Evolutionary conservation across 805 yeast species (phyloP), one percentile per base, ranked within the genome.

Genomic region (Candida peoriensis): DNA sequence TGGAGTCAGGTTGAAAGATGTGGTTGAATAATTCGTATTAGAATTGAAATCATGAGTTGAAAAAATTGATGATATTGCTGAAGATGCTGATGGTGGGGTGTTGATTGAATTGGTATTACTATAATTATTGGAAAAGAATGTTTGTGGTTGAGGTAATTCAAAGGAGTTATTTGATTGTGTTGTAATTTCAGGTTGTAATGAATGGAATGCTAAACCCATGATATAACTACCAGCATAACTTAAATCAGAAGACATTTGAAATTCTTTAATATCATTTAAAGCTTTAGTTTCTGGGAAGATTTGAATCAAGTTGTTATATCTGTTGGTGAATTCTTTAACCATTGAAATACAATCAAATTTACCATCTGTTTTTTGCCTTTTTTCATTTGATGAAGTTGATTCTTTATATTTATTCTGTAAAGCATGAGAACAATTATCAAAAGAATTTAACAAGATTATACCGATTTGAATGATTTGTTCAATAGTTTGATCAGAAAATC

Each of bases 361-460:
- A n/a, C n/a, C n/a, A n/a, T n/a, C n/a, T n/a, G n/a, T n/a, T n/a
- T n/a, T n/a, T n/a, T n/a, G n/a, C n/a, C n/a, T n/a, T n/a, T n/a
- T n/a, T n/a, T n/a, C n/a, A n/a, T n/a, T n/a, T 16, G 24, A 18
- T 15, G 28, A 33, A 21, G 8, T n/a, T 22, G 17, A n/a, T 8
- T 32, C 24, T 20, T 29, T 41, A 30, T 51, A 51, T 33, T 52
- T 52, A 30, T 47, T 47, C 18, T 36, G 40, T 20, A 52, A 31
- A 1, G 52, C 54, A 22, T 47, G 47, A 9, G 57, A 45, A 20
- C 46, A 42, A 3, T 34, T 36, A 16, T 42, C 28, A 29, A 48
- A 38, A 4, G 47, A 33, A 18, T 46, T 38, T 4, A 51, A 11
- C 15, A 52, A 24, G 33, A 52, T 27, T 1, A 44, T 28, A 3